A percentile compares a stretch with the other conserved stretches of the same genome.
phyloP scores from a whole-genome alignment of 2,329 filamentous ascomycete species.

The Aspergillus sp. region DNA sequence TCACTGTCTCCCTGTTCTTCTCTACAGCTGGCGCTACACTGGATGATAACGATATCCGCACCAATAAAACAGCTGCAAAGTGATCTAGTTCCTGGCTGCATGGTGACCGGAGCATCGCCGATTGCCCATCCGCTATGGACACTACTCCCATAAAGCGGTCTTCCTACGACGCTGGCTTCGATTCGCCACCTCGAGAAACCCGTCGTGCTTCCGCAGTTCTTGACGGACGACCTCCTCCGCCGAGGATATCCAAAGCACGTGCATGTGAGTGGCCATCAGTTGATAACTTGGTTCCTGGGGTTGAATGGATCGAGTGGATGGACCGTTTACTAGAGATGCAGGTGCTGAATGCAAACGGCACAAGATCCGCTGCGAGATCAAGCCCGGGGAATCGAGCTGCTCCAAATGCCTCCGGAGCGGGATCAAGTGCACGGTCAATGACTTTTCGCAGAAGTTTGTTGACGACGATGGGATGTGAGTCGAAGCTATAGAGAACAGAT shows the following conservation, averaged over 20 bases:
- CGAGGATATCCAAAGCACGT: slow-evolving; percentile 35
- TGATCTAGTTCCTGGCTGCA: slow-evolving; percentile 6
- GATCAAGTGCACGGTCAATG: slow-evolving; percentile 47
- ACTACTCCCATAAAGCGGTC: slow-evolving; percentile 29
- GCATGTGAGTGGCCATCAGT: slow-evolving; percentile 26
- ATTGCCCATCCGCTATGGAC: slow-evolving; percentile 13
- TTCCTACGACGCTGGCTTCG: slow-evolving; percentile 27
- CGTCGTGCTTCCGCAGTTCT: slow-evolving; percentile 14
- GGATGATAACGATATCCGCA: too few species aligned
- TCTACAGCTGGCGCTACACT: too few species aligned
- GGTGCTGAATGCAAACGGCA: slow-evolving; percentile 45
- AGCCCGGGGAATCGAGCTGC: slow-evolving; percentile 40
- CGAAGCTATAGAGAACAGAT: background rate
- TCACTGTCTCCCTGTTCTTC: too few species aligned
- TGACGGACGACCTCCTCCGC: slow-evolving; percentile 17
- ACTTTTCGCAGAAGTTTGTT: slow-evolving; percentile 49
- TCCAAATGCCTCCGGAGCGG: slow-evolving; percentile 44
- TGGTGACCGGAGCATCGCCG: slow-evolving; percentile 19
- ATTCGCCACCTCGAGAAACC: slow-evolving; percentile 18
- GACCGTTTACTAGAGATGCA: slow-evolving; percentile 8
- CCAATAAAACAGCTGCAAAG: too few species aligned
- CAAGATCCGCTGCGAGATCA: slow-evolving; percentile 49
- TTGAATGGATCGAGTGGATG: background rate
- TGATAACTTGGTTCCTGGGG: slow-evolving; percentile 2
- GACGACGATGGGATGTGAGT: slow-evolving; percentile 47